Percentiles rank a stretch among this genome's conserved stretches.
Evolutionary conservation across 2,329 filamentous ascomycete species (phyloP).

Genomic region (Colletotrichum falcatum): DNA sequence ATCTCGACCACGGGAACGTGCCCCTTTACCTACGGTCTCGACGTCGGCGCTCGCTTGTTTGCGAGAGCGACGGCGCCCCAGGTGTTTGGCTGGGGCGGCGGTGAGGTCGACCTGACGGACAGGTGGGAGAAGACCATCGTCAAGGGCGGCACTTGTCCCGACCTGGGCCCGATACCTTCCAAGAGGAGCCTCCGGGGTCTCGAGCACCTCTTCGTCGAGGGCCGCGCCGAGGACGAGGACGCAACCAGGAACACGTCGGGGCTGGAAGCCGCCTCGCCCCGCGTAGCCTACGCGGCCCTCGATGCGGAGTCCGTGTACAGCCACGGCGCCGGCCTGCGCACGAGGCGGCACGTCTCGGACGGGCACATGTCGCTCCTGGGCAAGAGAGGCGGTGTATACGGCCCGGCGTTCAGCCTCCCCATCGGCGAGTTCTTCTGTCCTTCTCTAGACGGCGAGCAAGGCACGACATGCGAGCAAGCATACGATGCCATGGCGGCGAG

Average conservation of each 20-base stretch:
- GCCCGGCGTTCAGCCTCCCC: conserved; percentile 35
- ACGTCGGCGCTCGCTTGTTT: conserved; percentile 43
- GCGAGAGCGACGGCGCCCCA: conserved; percentile 40
- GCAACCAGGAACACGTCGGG: conserved; percentile 3
- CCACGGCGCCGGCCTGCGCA: neutral
- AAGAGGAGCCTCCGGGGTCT: conserved; percentile 9
- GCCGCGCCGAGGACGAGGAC: conserved; percentile 6
- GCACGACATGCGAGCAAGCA: conserved; percentile 16
- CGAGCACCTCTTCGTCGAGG: conserved; percentile 1
- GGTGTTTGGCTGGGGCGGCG: conserved; percentile 42
- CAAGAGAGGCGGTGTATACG: conserved; percentile 39
- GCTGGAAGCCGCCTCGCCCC: neutral
- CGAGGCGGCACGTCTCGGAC: neutral
- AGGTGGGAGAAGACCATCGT: conserved; percentile 40
- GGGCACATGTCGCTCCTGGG: conserved; percentile 1
- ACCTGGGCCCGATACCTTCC: conserved; percentile 41
- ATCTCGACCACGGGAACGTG: conserved; percentile 41
- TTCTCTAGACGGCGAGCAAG: conserved; percentile 10
- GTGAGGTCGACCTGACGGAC: conserved; percentile 33
- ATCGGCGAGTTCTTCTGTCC: conserved; percentile 36
- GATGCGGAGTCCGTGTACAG: conserved; percentile 10
- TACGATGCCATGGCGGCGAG: neutral
- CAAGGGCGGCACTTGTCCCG: conserved; percentile 41
- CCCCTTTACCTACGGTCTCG: conserved; percentile 44
- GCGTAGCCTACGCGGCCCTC: conserved; percentile 1